phyloP scores from a whole-genome alignment of 2,329 filamentous ascomycete genomes.

The Nannizzia gypsea region DNA sequence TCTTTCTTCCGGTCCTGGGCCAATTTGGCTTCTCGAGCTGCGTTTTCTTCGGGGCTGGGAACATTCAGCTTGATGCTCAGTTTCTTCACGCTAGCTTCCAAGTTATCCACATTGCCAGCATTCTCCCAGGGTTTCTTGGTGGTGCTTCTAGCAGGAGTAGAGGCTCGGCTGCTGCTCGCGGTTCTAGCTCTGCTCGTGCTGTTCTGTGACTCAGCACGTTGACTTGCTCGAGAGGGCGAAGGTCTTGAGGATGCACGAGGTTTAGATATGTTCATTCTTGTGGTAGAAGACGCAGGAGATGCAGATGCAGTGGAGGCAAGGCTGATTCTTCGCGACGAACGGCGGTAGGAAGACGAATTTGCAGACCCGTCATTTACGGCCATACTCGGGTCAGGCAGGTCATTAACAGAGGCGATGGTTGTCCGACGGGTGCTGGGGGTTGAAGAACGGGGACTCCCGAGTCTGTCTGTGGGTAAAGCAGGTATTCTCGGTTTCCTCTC shows the following conservation, averaged over 20 bases:
- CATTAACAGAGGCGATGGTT: slow-evolving; percentile 47
- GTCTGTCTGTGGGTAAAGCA: slow-evolving; percentile 41
- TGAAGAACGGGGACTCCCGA: slow-evolving; percentile 32
- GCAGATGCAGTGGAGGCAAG: slow-evolving; percentile 20
- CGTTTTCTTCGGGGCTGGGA: slow-evolving; percentile 46
- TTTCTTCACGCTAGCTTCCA: slow-evolving; percentile 44
- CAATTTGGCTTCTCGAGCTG: slow-evolving; percentile 37
- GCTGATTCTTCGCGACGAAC: slow-evolving; percentile 21
- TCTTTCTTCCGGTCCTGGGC: slow-evolving; percentile 30
- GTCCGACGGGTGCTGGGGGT: slow-evolving; percentile 42
- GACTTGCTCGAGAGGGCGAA: slow-evolving; percentile 3
- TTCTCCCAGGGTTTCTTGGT: not conserved
- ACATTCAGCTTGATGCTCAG: slow-evolving; percentile 47
- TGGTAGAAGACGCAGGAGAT: not conserved
- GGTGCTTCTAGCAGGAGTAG: not conserved
- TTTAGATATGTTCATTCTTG: not conserved
- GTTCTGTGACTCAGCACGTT: not conserved
- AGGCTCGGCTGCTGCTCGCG: not conserved
- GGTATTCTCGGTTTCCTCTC: slow-evolving; percentile 49
- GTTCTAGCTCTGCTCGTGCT: not conserved
- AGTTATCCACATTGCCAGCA: slow-evolving; percentile 26
- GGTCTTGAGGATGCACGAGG: not conserved
- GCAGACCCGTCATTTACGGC: slow-evolving; percentile 13
- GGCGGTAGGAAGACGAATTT: slow-evolving; percentile 5
- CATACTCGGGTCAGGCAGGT: slow-evolving; percentile 29